Percentiles rank a stretch among this genome's conserved stretches.
phyloP scores from a whole-genome alignment of 2,329 filamentous ascomycete genomes.

The Fusarium zealandicum region DNA sequence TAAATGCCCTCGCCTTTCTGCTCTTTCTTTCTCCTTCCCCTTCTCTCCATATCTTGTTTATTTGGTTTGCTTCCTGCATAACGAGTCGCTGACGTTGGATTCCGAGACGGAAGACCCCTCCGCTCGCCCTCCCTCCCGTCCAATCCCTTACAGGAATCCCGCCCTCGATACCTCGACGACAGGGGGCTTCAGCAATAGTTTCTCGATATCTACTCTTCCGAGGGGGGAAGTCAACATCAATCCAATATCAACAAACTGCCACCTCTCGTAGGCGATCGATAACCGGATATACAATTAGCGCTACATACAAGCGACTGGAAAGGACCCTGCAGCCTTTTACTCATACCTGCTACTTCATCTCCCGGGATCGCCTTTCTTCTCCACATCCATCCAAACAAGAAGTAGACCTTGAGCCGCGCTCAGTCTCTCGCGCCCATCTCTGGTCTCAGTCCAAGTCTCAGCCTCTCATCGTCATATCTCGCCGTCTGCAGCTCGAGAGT shows the following conservation, averaged over 20 bases:
- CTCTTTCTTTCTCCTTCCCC: background rate
- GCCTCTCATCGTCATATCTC: slow-evolving; percentile 10
- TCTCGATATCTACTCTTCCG: slow-evolving; percentile 2
- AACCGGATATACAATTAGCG: too few species aligned
- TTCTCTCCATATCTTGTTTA: background rate
- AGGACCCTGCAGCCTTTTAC: background rate
- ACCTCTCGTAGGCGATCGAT: slow-evolving; percentile 22
- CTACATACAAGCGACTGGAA: slow-evolving; percentile 16
- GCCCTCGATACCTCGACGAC: background rate
- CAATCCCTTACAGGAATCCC: background rate
- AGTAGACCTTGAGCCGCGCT: slow-evolving; percentile 2
- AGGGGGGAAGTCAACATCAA: slow-evolving; percentile 14
- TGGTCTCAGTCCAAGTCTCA: slow-evolving; percentile 35
- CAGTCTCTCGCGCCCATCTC: background rate
- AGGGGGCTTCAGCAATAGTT: too few species aligned
- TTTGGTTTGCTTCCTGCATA: background rate
- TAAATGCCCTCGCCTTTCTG: slow-evolving; percentile 26
- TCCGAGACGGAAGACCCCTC: slow-evolving; percentile 7
- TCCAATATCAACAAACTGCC: slow-evolving; percentile 6
- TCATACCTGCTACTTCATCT: slow-evolving; percentile 10
- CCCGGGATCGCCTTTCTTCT: slow-evolving; percentile 9
- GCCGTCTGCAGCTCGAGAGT: slow-evolving; percentile 21
- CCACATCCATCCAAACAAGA: slow-evolving; percentile 3
- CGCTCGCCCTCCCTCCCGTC: slow-evolving; percentile 8
- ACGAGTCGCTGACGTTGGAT: slow-evolving; percentile 13